phyloP scores from a whole-genome alignment of 257 asterid genomes.

The Mentha longifolia region DNA sequence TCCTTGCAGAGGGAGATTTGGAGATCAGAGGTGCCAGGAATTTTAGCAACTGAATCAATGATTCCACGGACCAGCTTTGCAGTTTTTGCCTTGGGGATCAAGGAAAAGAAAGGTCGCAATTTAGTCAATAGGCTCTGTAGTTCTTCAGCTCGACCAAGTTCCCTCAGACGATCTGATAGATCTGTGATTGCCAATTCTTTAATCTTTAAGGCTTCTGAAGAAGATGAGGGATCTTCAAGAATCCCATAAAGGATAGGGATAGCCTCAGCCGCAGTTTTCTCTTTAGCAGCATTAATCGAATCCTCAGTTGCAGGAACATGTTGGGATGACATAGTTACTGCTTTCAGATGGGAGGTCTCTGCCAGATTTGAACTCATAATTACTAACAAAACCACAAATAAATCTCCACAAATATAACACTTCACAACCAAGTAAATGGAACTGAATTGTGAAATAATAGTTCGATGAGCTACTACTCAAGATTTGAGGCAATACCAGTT shows the following conservation, averaged over 20 bases:
- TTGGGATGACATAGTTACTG: conserved; percentile 46
- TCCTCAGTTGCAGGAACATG: conserved; percentile 50
- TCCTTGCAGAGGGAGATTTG: conserved; percentile 70
- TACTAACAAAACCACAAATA: neutral
- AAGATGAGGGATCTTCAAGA: conserved; percentile 57
- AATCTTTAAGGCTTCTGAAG: conserved; percentile 59
- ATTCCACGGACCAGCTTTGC: conserved; percentile 66
- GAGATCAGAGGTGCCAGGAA: conserved; percentile 63
- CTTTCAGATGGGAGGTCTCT: conserved; percentile 35
- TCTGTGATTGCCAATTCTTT: conserved; percentile 60
- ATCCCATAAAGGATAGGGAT: conserved; percentile 52
- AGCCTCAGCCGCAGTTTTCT: conserved; percentile 55
- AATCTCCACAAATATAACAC: neutral
- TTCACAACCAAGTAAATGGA: neutral
- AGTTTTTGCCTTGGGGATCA: conserved; percentile 72
- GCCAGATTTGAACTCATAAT: conserved; percentile 31
- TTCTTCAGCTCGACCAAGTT: conserved; percentile 59
- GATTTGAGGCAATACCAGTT: conserved; percentile 2
- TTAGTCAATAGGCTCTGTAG: conserved; percentile 52
- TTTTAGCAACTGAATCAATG: conserved; percentile 62
- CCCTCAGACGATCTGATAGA: conserved; percentile 60
- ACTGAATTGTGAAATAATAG: neutral
- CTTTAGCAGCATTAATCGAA: conserved; percentile 57
- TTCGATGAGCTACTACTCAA: neutral
- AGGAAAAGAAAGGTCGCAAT: conserved; percentile 59